Evolutionary conservation across 1,139 yeast genomes (phyloP).

Genomic region (Suhomyces anneliseae): DNA sequence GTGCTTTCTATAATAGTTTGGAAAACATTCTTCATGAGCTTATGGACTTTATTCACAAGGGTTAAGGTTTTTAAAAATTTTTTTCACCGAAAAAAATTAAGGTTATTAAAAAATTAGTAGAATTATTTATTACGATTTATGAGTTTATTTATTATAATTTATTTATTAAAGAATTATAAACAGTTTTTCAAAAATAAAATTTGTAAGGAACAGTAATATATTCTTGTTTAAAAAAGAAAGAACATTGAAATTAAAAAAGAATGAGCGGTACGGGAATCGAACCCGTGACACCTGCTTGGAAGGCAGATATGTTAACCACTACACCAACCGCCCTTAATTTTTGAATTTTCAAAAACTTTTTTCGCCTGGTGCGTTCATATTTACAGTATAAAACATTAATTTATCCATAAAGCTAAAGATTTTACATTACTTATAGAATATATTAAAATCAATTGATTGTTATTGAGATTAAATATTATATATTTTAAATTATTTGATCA

Average conservation of each 20-base stretch:
- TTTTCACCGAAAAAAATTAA: too few relatives aligned
- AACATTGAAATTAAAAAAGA: constrained; percentile 21
- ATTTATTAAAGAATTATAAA: too few relatives aligned
- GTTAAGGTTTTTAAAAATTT: neutral
- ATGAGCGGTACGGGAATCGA: constrained; percentile 80
- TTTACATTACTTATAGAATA: too few relatives aligned
- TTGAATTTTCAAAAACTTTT: neutral
- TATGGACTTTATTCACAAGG: constrained; percentile 33
- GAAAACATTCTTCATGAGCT: constrained; percentile 43
- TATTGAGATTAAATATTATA: too few relatives aligned
- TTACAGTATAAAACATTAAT: too few relatives aligned
- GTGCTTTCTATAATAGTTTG: constrained; percentile 45
- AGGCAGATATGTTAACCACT: constrained; percentile 61
- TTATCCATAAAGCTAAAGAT: too few relatives aligned
- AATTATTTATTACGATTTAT: neutral
- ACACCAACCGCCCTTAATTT: constrained; percentile 49
- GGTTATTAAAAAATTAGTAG: neutral
- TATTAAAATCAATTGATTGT: neutral
- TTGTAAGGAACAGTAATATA: neutral
- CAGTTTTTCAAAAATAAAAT: neutral
- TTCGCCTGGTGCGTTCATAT: neutral
- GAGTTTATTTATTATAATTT: neutral
- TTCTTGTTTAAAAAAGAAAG: too few relatives aligned
- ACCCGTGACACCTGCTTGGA: constrained; percentile 82
- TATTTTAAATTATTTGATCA: too few relatives aligned